Conservation (phyloP, 129 eudicot genomes). For the Rutidosis leptorrhynchoides region DNA sequence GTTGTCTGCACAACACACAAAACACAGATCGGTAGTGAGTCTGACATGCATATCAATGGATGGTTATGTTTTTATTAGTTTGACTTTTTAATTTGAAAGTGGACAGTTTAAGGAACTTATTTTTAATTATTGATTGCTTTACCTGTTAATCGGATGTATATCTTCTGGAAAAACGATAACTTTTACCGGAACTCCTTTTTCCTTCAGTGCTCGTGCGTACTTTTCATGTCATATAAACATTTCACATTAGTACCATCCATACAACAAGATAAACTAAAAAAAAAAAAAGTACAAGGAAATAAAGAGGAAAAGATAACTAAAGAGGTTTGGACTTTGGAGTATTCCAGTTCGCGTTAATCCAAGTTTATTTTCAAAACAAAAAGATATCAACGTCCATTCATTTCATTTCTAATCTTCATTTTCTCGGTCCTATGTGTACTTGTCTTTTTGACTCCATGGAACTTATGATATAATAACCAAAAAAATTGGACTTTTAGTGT, state of each 20-base stretch:
- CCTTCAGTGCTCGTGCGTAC: conserved; percentile 85
- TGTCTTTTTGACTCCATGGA: neutral
- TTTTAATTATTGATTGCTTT: neutral
- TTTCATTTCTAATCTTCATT: neutral
- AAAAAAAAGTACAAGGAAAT: neutral
- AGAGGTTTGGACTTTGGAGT: neutral
- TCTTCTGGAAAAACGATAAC: conserved; percentile 82
- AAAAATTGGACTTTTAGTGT: neutral
- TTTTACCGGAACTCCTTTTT: conserved; percentile 71
- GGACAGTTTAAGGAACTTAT: no score
- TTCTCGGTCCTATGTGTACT: neutral
- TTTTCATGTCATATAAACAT: conserved; percentile 22
- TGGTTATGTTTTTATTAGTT: no score
- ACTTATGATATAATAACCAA: neutral
- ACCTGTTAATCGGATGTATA: conserved; percentile 66
- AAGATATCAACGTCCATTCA: neutral
- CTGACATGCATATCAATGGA: no score
- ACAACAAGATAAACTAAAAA: conserved; percentile 9
- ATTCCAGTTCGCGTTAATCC: neutral
- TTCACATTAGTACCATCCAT: neutral
- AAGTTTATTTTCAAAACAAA: neutral
- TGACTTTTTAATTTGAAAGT: no score
- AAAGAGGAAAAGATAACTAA: neutral
- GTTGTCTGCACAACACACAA: conserved; percentile 67
- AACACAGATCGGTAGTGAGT: neutral